Percentiles rank a stretch among this genome's conserved stretches.
phyloP scores from a whole-genome alignment of 805 yeast species.

The Lipomyces chichibuensis region DNA sequence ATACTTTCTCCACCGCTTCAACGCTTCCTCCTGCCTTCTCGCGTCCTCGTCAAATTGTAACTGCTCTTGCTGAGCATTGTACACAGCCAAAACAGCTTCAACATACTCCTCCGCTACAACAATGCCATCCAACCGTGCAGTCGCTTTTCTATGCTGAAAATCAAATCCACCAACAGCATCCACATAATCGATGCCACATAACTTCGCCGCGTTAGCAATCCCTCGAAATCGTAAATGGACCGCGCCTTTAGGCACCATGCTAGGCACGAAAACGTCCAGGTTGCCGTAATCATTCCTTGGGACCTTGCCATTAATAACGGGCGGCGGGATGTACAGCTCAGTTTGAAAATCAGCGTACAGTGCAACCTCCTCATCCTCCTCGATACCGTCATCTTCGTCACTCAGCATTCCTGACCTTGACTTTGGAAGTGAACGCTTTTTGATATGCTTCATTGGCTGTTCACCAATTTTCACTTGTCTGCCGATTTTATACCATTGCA shows the following conservation, averaged over 20 bases:
- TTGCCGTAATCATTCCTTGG: slow-evolving; percentile 81
- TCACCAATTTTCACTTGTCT: slow-evolving; percentile 71
- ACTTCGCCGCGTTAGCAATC: slow-evolving; percentile 70
- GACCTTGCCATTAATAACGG: slow-evolving; percentile 65
- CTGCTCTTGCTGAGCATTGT: slow-evolving; percentile 25
- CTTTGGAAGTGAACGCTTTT: slow-evolving; percentile 40
- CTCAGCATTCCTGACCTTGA: slow-evolving; percentile 36
- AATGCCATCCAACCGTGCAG: slow-evolving; percentile 73
- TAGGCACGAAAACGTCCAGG: slow-evolving; percentile 72
- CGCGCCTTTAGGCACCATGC: slow-evolving; percentile 86
- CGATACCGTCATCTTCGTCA: slow-evolving; percentile 41
- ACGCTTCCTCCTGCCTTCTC: slow-evolving; percentile 34
- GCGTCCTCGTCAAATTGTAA: slow-evolving; percentile 21
- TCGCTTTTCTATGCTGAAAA: slow-evolving; percentile 56
- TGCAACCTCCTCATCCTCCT: slow-evolving; percentile 57
- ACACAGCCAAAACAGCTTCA: slow-evolving; percentile 61
- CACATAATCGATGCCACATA: slow-evolving; percentile 75
- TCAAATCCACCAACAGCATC: slow-evolving; percentile 88
- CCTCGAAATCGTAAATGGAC: slow-evolving; percentile 52
- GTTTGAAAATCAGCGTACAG: slow-evolving; percentile 82
- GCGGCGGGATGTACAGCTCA: slow-evolving; percentile 66
- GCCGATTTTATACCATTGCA: slow-evolving; percentile 86
- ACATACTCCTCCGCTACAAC: slow-evolving; percentile 65
- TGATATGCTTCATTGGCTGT: slow-evolving; percentile 59
- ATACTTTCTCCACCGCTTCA: slow-evolving; percentile 45